Evolutionary conservation across 306 rosid species (phyloP), one percentile per base, ranked within the genome.

Genomic region (Vigna reflexopilosa): DNA sequence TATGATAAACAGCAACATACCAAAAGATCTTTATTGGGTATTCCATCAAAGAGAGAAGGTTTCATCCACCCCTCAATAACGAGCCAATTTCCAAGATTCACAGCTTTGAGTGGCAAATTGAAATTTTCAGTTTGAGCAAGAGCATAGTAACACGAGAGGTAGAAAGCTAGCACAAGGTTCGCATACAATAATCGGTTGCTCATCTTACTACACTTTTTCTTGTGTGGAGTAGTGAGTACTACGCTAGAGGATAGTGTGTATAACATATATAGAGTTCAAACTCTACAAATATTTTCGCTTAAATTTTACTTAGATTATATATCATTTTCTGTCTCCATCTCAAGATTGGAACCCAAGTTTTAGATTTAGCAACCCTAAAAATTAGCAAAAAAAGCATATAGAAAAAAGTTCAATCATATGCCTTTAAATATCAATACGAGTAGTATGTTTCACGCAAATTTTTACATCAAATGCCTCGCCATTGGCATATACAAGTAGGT

Each of bases 61-160:
- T 87, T 83, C 93, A 91, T 91, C 90, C 92, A 89, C 0, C 93
- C 96, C 81, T 91, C 96, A 22, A 66, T 86, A 26, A 91, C 55
- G 2, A 91, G 88, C 93, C 93, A 91, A 36, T 81, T 80, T 65
- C 96, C 96, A 4, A 91, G 88, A 72, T 89, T 89, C 42, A 89
- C 96, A 34, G 92, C 86, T 76, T 86, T 91, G 64, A 89, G 69
- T 34, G 88, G 92, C 86, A 85, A 59, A 69, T 61, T 36, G 64
- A 44, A 32, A 17, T 72, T 76, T 16, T 83, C 56, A 76, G 83
- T 55, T 44, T 85, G 86, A 15, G 84, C 83, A 70, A 32, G 34
- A 50, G 77, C 70, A 71, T 65, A 62, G 20, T 59, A 69, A 70
- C 24, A 52, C 19, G 81, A 83, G 58, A 79, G 67, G 42, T 7